Evolutionary conservation across 2,329 filamentous ascomycete genomes (phyloP), one percentile per base, ranked within the genome.

Genomic region (Dendryphion nanum): DNA sequence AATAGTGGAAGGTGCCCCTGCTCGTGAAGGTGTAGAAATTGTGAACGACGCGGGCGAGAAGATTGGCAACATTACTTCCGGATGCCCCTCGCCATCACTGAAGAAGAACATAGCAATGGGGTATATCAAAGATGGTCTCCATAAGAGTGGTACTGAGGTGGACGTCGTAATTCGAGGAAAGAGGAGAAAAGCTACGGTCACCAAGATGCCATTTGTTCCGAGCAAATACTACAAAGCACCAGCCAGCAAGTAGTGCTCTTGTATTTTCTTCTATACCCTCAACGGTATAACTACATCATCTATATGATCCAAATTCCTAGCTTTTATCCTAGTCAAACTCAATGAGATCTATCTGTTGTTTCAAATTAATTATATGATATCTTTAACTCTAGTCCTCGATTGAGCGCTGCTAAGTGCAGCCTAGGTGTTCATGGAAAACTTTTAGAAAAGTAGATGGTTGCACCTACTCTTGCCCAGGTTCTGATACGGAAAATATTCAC

Each of bases 91-190:
- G 60, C 93, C 93, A 2, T 87, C 85, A 0, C 71, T 96, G 33
- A 83, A 83, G 48, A 85, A 85, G 73, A 96, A 97, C 66, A 91
- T 98, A 46, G 89, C 91, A 40, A 98, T 98, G 93, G 93, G 84
- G 0, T 95, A 95, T 61, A 75, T 96, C 59, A 81, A 82, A 67
- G 82, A 86, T 47, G 88, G 88, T 0, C 70, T 83, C 62, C 88
- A 95, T 66, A 94, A 94, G 76, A 75, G 79, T 20, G 89, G 89
- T 8, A 95, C 89, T 1, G 83, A 91, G 69, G 72, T 95, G 5
- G 78, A 82, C 14, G 82, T 95, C 4, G 65, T 88, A 26, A 83
- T 95, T 2, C 75, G 90, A 37, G 89, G 89, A 15, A 86, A 83
- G 70, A 74, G 78, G 60, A 80, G 88, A 54, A 82, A 81, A 68